Evolutionary conservation across 139 green algal genomes (phyloP), one percentile per base, ranked within the genome.

Genomic region (Nannochloris sp.): DNA sequence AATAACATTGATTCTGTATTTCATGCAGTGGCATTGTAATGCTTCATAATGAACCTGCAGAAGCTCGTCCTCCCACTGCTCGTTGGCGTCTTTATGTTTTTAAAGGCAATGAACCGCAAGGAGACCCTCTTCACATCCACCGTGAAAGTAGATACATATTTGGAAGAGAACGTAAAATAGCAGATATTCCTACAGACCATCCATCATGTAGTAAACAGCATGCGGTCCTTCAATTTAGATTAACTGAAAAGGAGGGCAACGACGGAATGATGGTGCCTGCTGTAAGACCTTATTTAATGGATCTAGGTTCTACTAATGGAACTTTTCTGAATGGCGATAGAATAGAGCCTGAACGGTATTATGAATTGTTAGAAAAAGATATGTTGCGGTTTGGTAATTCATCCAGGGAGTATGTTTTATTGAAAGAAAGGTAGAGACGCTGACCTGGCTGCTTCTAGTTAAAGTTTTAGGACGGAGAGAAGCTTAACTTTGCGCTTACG

Each of bases 171-270:
- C 58, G 86, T 14, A 63, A 69, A 14, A 78, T 97, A 4, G 90
- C 69, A 2, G 94, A 99, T 67, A 71, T 99, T 10, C 85, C 91
- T 29, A 95, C 84, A 0, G 93, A 96, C 65, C 94, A 99, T 74
- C 90, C 93, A 8, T 95, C 83, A 13, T 97, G 93, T 84, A 90
- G 76, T 83, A 96, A 96, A 80, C 93, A 98, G 76, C 94, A 99
- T 48, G 90, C 89, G 0, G 90, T 98, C 59, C 61, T 97, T 54
- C 84, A 92, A 66, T 97, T 84, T 78, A 79, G 76, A 34, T 57
- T 73, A 35, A 80, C 65, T 2, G 67, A 83, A 25, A 74, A 74
- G 54, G 68, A 87, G 39, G 76, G 63, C 32, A 33, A 27, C 3
- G 81, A 87, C 47, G 78, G 78, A 10, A 77, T 90, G 75, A 74